Evolutionary conservation across 1,284 basidiomycete species (phyloP).

Genomic region (Cutaneotrichosporon spelunceum): DNA sequence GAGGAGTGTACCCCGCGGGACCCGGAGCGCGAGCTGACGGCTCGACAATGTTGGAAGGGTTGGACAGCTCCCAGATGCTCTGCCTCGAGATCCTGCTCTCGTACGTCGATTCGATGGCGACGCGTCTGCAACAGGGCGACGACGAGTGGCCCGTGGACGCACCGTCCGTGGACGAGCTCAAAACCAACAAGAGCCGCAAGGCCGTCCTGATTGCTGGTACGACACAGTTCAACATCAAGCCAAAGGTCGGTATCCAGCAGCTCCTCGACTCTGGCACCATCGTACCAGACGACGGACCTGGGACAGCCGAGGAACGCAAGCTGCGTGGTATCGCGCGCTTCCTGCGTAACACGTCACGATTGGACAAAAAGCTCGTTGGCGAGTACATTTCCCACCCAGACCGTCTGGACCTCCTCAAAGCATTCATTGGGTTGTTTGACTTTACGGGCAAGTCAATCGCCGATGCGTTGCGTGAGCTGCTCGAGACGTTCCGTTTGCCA

Average conservation of each 20-base stretch:
- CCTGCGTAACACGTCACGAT: slow-evolving; percentile 75
- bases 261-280: slow-evolving; percentile 84
- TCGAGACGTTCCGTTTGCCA: slow-evolving; percentile 91
- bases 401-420: slow-evolving; percentile 76
- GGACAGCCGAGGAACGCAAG: slow-evolving; percentile 37
- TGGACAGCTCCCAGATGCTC: slow-evolving; percentile 75
- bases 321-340: slow-evolving; percentile 64
- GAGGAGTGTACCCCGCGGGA: slow-evolving; percentile 70
- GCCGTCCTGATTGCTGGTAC: slow-evolving; percentile 80
- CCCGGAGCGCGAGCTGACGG: slow-evolving; percentile 39
- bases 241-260: slow-evolving; percentile 86
- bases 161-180: slow-evolving; percentile 60
- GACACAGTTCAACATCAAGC: slow-evolving; percentile 88
- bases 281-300: slow-evolving; percentile 40
- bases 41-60: slow-evolving; percentile 55
- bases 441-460: slow-evolving; percentile 88
- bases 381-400: slow-evolving; percentile 91
- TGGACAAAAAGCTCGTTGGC: slow-evolving; percentile 92
- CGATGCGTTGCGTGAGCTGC: slow-evolving; percentile 89
- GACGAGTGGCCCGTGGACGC: slow-evolving; percentile 62
- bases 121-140: slow-evolving; percentile 66
- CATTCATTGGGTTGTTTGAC: slow-evolving; percentile 85
- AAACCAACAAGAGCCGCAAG: slow-evolving; percentile 77
- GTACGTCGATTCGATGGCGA: slow-evolving; percentile 85
- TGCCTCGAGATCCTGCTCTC: slow-evolving; percentile 84